Conservation (phyloP, 306 rosid species). For the Potentilla sterilis region DNA sequence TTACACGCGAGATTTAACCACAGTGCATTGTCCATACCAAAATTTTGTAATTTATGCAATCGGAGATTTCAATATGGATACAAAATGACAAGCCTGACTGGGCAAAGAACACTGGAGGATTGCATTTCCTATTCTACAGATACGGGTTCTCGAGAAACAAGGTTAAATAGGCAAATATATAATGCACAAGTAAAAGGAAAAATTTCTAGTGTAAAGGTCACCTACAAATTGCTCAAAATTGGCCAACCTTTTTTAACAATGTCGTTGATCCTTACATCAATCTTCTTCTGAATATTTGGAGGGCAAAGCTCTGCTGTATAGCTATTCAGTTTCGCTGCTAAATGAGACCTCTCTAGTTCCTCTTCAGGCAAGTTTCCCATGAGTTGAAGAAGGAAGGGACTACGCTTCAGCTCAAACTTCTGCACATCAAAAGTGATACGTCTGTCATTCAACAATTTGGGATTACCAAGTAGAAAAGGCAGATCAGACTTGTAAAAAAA, state of each 20-base stretch:
- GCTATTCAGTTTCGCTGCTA: constrained; percentile 82
- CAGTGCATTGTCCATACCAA: too few relatives aligned
- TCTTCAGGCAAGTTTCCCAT: constrained; percentile 84
- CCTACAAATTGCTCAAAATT: constrained; percentile 59
- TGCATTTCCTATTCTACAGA: constrained; percentile 14
- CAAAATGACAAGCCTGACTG: background rate
- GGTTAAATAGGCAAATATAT: background rate
- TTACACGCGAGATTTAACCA: too few relatives aligned
- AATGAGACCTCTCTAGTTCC: constrained; percentile 70
- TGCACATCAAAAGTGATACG: constrained; percentile 32
- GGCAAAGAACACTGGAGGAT: background rate
- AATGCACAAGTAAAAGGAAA: constrained; percentile 10
- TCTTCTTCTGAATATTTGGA: constrained; percentile 55
- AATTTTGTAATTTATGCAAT: background rate
- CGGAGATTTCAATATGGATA: background rate
- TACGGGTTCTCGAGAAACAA: background rate
- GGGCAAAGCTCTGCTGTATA: constrained; percentile 89
- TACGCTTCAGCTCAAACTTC: constrained; percentile 96
- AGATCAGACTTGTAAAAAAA: background rate
- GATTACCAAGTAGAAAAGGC: background rate
- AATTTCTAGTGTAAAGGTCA: background rate
- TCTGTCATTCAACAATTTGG: background rate
- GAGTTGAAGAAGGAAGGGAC: constrained; percentile 70
- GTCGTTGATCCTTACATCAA: constrained; percentile 77
- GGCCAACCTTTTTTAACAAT: constrained; percentile 88